Evolutionary conservation across 495 filamentous ascomycete species (phyloP).

Genomic region (Elaphomyces granulatus): DNA sequence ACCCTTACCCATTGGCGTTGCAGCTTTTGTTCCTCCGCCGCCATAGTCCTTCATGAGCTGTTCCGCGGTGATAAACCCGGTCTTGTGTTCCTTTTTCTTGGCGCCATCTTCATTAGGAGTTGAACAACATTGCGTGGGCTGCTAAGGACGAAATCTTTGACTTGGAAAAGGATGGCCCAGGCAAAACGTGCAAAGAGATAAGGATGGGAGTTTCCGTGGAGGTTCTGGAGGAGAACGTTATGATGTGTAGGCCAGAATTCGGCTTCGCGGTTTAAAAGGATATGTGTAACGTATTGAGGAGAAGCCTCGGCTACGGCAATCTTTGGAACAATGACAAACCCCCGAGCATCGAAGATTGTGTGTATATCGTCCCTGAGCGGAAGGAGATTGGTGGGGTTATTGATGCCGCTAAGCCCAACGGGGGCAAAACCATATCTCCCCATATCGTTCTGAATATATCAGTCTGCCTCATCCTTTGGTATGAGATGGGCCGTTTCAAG

Average conservation of each 20-base stretch:
- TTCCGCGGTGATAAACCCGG: neutral
- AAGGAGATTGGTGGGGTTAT: neutral
- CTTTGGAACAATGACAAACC: neutral
- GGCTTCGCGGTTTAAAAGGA: neutral
- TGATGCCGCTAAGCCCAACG: neutral
- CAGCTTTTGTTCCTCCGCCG: neutral
- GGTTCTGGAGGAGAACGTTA: neutral
- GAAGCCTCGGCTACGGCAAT: neutral
- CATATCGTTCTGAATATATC: neutral
- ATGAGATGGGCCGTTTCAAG: neutral
- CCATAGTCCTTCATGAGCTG: neutral
- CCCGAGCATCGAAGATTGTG: neutral
- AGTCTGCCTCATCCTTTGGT: neutral
- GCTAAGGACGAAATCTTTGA: neutral
- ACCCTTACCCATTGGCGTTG: neutral
- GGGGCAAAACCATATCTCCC: neutral
- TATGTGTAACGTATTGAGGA: conserved; percentile 1
- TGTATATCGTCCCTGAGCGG: neutral
- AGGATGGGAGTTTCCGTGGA: neutral
- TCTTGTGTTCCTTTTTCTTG: neutral
- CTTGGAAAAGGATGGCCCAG: conserved; percentile 4
- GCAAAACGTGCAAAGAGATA: conserved; percentile 9
- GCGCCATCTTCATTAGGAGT: neutral
- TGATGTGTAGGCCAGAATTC: neutral
- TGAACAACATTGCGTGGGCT: neutral